These are phyloP conservation scores for Artemisia tridentata DNA, from an alignment of 129 eudicot species.

Conservation along the genomic window DNA sequence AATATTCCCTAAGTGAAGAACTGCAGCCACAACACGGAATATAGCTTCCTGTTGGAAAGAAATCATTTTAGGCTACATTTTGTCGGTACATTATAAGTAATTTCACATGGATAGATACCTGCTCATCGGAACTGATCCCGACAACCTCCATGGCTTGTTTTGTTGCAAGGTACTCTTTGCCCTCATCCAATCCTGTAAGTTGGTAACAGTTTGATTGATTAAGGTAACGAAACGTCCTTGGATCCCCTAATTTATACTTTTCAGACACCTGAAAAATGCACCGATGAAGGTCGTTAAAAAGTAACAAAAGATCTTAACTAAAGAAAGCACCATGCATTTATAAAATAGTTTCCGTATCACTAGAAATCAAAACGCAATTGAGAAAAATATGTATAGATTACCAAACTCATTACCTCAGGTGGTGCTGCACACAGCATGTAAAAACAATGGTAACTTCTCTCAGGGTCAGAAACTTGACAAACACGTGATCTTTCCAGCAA, in stretches of 20 bases:
- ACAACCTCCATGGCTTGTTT: conserved; percentile 83
- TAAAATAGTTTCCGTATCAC: not conserved
- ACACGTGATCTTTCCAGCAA: conserved; percentile 91
- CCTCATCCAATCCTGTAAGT: conserved; percentile 67
- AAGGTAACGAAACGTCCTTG: conserved; percentile 71
- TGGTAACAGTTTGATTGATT: conserved; percentile 78
- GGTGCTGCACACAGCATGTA: conserved; percentile 98
- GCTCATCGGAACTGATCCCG: conserved; percentile 81
- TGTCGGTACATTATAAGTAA: conserved; percentile 1
- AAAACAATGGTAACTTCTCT: conserved; percentile 93
- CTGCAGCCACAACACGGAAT: conserved; percentile 94
- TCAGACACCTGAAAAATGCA: conserved; percentile 54
- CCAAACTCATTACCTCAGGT: conserved; percentile 51
- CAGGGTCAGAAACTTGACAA: conserved; percentile 93
- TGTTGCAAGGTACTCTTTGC: conserved; percentile 70
- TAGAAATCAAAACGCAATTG: not conserved
- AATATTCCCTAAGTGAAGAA: conserved; percentile 85
- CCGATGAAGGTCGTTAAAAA: not conserved
- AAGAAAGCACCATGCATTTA: not conserved
- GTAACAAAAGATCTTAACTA: too few species aligned
- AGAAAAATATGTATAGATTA: not conserved
- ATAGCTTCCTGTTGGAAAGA: conserved; percentile 65
- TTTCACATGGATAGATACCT: conserved; percentile 39
- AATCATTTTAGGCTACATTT: conserved; percentile 3
- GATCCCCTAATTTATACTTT: conserved; percentile 72